Conservation (phyloP, 495 filamentous ascomycete species). For the Pseudoneurospora amorphoporcata region DNA sequence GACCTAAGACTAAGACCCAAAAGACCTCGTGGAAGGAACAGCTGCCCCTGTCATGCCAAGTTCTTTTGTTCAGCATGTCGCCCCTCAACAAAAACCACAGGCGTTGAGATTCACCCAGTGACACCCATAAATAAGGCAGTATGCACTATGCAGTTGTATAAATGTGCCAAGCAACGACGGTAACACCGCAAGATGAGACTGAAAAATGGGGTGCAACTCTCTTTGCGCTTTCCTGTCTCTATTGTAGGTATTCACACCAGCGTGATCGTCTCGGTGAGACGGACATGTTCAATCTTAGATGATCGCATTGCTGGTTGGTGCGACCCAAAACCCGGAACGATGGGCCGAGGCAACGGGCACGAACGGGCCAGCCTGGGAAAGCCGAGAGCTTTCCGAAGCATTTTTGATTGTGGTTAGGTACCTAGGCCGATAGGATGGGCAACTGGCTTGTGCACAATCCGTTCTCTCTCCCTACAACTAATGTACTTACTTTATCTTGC, state of each 20-base stretch:
- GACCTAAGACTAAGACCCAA: not conserved
- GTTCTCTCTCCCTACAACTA: not conserved
- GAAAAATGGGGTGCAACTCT: not conserved
- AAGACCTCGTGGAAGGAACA: not conserved
- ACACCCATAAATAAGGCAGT: not conserved
- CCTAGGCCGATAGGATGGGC: no score
- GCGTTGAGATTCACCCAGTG: not conserved
- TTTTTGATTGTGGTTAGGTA: not conserved
- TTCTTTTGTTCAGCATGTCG: not conserved
- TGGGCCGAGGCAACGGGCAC: not conserved
- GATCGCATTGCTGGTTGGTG: not conserved
- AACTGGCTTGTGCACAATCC: not conserved
- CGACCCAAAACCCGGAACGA: not conserved
- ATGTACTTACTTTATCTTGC: no score
- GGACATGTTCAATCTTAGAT: not conserved
- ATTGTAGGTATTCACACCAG: not conserved
- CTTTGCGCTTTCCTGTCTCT: not conserved
- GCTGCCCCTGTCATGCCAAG: not conserved
- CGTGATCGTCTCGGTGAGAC: not conserved
- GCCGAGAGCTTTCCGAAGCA: not conserved
- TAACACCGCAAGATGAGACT: not conserved
- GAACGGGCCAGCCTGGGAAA: not conserved
- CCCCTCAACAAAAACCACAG: not conserved
- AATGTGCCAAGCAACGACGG: not conserved
- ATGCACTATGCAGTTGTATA: not conserved